Evolutionary conservation across 345 rosid genomes (phyloP).

Genomic region (Kernera saxatilis): DNA sequence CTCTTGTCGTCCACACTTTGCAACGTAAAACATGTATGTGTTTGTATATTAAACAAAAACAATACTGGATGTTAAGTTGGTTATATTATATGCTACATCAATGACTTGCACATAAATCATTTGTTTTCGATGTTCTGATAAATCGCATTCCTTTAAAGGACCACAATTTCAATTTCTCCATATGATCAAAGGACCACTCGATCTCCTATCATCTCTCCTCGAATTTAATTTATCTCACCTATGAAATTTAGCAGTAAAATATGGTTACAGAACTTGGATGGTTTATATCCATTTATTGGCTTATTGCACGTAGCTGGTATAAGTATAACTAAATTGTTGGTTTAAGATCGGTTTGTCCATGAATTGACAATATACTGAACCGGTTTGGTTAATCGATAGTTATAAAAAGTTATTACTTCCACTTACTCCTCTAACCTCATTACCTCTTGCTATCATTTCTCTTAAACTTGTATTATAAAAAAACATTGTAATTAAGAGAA

Average conservation of each 20-base stretch:
- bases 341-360: not conserved
- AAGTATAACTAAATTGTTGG: not conserved
- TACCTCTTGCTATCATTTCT: not conserved
- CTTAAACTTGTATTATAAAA: not conserved
- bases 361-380: not conserved
- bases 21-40: not conserved
- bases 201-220: too few species aligned
- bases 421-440: not conserved
- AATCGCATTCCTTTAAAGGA: constrained; percentile 19
- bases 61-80: not conserved
- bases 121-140: constrained; percentile 19
- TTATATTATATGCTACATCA: not conserved
- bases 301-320: not conserved
- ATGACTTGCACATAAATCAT: constrained; percentile 6
- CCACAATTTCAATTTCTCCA: constrained; percentile 19
- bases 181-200: constrained; percentile 18
- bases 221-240: not conserved
- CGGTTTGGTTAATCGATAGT: not conserved
- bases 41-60: not conserved
- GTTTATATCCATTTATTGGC: not conserved
- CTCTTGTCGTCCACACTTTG: not conserved
- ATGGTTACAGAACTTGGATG: not conserved
- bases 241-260: not conserved
- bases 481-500: not conserved
- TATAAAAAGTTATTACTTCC: too few species aligned